Evolutionary conservation across 306 rosid genomes (phyloP).

Genomic region (Cucurbita pepo): DNA sequence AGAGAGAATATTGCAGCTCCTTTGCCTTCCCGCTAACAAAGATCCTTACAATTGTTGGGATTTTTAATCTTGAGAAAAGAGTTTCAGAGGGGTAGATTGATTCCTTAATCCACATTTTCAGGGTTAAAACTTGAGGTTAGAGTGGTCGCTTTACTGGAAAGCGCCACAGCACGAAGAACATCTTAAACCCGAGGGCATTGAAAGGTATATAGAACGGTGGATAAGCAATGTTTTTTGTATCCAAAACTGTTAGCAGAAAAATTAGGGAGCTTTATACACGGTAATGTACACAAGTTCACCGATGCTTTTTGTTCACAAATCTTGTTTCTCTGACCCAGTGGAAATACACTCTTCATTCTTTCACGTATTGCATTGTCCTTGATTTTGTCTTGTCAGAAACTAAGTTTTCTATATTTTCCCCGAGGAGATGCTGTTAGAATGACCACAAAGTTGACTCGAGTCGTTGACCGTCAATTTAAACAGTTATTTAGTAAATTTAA

Average conservation of each 20-base stretch:
- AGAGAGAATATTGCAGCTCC: neutral
- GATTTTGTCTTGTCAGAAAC: neutral
- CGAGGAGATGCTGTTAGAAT: neutral
- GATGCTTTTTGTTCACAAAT: neutral
- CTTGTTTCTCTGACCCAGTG: neutral
- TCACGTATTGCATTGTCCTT: neutral
- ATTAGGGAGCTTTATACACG: neutral
- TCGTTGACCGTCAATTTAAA: neutral
- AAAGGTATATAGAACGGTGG: neutral
- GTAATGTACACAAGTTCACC: neutral
- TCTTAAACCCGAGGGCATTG: neutral
- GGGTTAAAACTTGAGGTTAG: conserved; percentile 6
- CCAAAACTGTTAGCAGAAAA: neutral
- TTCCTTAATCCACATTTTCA: neutral
- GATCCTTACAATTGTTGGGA: neutral
- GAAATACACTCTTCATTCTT: neutral
- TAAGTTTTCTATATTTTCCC: neutral
- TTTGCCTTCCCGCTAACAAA: neutral
- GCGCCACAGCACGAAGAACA: neutral
- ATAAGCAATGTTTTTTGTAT: neutral
- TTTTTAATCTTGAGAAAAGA: neutral
- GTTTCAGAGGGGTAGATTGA: neutral
- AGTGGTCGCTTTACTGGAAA: neutral
- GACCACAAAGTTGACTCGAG: conserved; percentile 2
- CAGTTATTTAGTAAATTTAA: neutral